Base-by-base conservation (phyloP, 352 stramenopile species). In the Globisporangium paroecandrum region DNA sequence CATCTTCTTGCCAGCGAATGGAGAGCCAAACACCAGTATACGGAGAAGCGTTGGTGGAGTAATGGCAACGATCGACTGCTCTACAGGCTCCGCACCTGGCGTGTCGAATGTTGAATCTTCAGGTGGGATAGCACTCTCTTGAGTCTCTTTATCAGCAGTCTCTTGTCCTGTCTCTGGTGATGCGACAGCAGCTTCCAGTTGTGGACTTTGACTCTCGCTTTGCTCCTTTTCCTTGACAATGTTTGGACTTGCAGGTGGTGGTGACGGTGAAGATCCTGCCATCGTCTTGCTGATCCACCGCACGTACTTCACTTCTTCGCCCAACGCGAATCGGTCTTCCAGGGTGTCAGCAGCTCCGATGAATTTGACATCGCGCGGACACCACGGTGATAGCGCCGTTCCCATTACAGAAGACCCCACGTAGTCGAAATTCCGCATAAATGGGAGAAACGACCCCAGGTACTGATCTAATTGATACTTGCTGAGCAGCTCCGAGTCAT, bases 291-390 rank as follows among this genome's bases (percentile, higher is more conserved):
- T 56, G 24, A 82, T 81, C 81, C 82, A 93, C 22, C 83, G 81
- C 34, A 89, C 64, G 34, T 87, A 86, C 60, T 91, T 90, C 25
- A 93, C 67, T 47, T 75, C 75, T 70, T 91, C 83, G 32, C 80
- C 82, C 4, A 91, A 71, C 7, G 83, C 69, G 18, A 79, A 79
- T 22, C 72, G 75, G n/a, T 81, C 78, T 47, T 87, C 70, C 18
- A 91, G 66, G 1, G 77, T 58, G 24, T 82, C 77, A 8, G 63
- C 66, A 1, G 81, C 79, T 1, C 74, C 79, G 46, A 82, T 29
- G 47, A 90, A 91, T 38, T 79, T 78, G n/a, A 53, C 74, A 15
- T 79, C 66, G 6, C n/a, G 51, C 0, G 78, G 78, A 64, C 69
- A 67, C 77, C 77, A 79, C 60, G 72, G 63, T 55, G 71, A 77